Evolutionary conservation across 768 basidiomycete species (phyloP), one percentile per base, ranked within the genome.

Genomic region (Tylopilus plumbeoviolaceoides): DNA sequence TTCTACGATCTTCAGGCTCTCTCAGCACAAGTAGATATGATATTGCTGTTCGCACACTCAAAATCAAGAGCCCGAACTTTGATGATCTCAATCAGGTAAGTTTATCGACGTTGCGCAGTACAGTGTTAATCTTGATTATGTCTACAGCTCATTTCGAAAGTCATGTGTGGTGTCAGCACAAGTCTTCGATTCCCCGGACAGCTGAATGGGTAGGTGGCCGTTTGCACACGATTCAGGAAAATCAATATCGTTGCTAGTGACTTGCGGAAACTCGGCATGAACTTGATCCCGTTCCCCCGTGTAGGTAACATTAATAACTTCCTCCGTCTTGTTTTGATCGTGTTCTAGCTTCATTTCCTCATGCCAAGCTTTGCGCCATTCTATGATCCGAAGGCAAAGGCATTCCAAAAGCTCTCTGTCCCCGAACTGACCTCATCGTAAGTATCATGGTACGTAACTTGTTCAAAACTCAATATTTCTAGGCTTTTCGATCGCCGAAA

Each of bases 311-410:
- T 15, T 25, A 48, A 39, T 14, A n/a, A 17, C 11, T 18, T 17
- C 5, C 7, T 23, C 8, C 30, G 40, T 28, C 10, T 8, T 17
- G 30, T 58, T 35, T 40, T 53, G 39, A 51, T 15, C 25, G 15
- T 44, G 11, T 35, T 25, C 63, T 69, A 95, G 86, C 80, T 98
- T 48, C 95, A 99, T 69, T 99, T 98, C 82, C 81, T 99, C 61
- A 89, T 92, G 76, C 91, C 92, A 45, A 94, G 91, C 59, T 97
- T 93, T 67, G 93, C 92, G 0, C 97, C 97, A 1, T 83, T 98
- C 60, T 83, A 80, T 57, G 81, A 91, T 59, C 76, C 82, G 3
- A 82, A 81, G 50, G 75, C 83, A 1, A 74, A 73, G 44, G 71
- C 79, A 2, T 94, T 80, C 72, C 77, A 85, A 58, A 76, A 77